Conservation (phyloP, 73 alveolate genomes). For the Durusdinium trenchii region DNA sequence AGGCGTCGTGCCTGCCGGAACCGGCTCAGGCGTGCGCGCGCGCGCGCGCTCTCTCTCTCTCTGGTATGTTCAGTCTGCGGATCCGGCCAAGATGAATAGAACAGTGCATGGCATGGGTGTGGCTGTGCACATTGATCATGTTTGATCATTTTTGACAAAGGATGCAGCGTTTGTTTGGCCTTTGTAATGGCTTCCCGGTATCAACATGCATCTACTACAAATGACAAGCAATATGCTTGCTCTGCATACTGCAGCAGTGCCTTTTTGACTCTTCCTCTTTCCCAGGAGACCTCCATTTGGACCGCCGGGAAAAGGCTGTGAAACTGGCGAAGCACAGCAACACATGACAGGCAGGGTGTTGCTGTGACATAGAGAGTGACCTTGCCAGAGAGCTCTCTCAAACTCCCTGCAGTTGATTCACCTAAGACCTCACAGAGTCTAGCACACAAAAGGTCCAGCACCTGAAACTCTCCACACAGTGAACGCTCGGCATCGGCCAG, state of each 20-base stretch:
- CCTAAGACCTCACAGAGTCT: not conserved
- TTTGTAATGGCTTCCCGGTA: too few species aligned
- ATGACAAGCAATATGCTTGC: too few species aligned
- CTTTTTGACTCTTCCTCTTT: too few species aligned
- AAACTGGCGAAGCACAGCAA: conserved; percentile 69
- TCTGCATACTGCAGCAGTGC: too few species aligned
- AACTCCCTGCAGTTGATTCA: not conserved
- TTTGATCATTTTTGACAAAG: too few species aligned
- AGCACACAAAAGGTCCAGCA: conserved; percentile 9
- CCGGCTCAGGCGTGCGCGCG: not conserved
- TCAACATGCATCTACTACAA: too few species aligned
- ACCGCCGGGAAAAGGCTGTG: conserved; percentile 26
- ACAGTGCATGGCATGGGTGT: too few species aligned
- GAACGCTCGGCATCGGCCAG: conserved; percentile 28
- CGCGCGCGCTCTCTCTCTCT: too few species aligned
- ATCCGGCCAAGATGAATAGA: too few species aligned
- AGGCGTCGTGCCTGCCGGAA: conserved; percentile 16
- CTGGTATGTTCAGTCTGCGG: too few species aligned
- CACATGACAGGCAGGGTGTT: conserved; percentile 66
- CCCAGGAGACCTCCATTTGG: conserved; percentile 64
- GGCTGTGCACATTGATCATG: too few species aligned
- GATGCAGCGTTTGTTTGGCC: too few species aligned
- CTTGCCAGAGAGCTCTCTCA: not conserved
- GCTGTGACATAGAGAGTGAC: conserved; percentile 47
- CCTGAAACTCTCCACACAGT: conserved; percentile 82